Evolutionary conservation across 192 early-diverging fungal genomes (phyloP).

Genomic region (Backusella westeae): DNA sequence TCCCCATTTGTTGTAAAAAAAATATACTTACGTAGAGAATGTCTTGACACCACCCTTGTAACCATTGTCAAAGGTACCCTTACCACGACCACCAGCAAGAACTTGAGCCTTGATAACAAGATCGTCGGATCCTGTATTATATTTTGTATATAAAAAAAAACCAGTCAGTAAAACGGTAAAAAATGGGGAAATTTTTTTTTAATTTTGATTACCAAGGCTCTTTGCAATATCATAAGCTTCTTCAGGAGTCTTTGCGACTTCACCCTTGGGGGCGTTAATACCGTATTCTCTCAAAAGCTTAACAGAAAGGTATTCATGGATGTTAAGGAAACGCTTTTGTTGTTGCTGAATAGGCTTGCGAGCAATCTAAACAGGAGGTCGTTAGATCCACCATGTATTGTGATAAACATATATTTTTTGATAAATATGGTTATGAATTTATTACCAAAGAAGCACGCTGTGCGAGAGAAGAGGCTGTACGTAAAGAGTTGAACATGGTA

Average conservation of each 20-base stretch:
- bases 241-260: constrained; percentile 79
- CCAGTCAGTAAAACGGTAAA: neutral
- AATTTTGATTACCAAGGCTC: constrained; percentile 60
- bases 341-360: constrained; percentile 38
- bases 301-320: constrained; percentile 98
- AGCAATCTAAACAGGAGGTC: constrained; percentile 7
- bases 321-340: constrained; percentile 88
- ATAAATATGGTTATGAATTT: neutral
- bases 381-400: neutral
- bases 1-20: neutral
- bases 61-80: constrained; percentile 94
- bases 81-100: constrained; percentile 97
- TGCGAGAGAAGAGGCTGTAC: constrained; percentile 27
- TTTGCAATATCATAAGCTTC: constrained; percentile 88
- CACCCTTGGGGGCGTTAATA: constrained; percentile 85
- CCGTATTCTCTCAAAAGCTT: constrained; percentile 89
- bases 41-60: constrained; percentile 95
- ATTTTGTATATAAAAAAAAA: neutral
- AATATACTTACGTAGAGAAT: constrained; percentile 77
- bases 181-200: constrained; percentile 4
- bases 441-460: constrained; percentile 30
- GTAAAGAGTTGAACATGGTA: constrained; percentile 35
- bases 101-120: constrained; percentile 63
- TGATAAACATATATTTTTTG: neutral
- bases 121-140: constrained; percentile 28